Evolutionary conservation across 441 rosid species (phyloP).

Genomic region (Pelargonium citronellum): DNA sequence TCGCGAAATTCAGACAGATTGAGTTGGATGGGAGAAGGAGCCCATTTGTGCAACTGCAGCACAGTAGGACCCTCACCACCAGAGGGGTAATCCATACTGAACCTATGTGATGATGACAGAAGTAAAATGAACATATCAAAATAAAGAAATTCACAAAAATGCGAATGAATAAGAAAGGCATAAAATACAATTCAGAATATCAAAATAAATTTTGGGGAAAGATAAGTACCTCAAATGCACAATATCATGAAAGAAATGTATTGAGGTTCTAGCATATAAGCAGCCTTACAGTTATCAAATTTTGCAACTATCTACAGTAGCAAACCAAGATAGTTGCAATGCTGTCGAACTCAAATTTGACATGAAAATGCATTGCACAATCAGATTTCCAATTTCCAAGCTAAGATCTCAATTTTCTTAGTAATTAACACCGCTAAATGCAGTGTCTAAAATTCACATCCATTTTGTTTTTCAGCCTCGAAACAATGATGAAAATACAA

Average conservation of each 20-base stretch:
- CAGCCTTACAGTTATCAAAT: neutral
- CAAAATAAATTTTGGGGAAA: neutral
- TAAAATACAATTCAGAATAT: neutral
- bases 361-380: neutral
- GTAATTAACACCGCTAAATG: conserved; percentile 8
- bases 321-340: neutral
- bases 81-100: conserved; percentile 46
- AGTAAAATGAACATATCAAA: conserved; percentile 16
- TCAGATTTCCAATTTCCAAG: neutral
- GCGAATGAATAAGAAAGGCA: neutral
- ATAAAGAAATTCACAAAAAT: neutral
- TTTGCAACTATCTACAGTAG: neutral
- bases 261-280: neutral
- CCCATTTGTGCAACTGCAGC: conserved; percentile 82
- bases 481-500: neutral
- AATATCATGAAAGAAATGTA: neutral
- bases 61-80: conserved; percentile 45
- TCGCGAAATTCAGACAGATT: conserved; percentile 75
- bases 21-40: conserved; percentile 42
- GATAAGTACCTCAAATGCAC: neutral
- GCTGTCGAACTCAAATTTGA: neutral
- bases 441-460: conserved; percentile 7
- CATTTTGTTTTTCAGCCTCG: neutral
- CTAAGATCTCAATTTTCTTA: neutral
- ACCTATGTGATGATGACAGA: conserved; percentile 22